Percentiles rank a stretch among this genome's conserved stretches.
Evolutionary conservation across 768 basidiomycete genomes (phyloP).

Genomic region (Psilocybe azurescens): DNA sequence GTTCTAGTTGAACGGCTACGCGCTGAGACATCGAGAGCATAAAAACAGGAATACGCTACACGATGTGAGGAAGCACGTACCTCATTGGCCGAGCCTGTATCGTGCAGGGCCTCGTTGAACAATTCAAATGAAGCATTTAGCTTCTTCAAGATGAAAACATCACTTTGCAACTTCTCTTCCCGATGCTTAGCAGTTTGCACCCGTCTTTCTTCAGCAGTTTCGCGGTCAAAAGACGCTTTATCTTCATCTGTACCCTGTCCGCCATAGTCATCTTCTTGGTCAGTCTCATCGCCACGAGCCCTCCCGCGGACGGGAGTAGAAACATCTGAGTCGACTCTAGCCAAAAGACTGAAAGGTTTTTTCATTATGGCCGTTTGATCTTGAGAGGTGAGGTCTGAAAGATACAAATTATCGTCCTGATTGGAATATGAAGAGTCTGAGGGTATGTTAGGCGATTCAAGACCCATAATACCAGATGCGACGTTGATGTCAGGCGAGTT

Average conservation of each 20-base stretch:
- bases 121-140: slow-evolving; percentile 71
- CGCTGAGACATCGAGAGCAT: slow-evolving; percentile 44
- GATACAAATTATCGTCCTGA: slow-evolving; percentile 3
- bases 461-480: slow-evolving; percentile 8
- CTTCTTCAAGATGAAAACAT: slow-evolving; percentile 74
- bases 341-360: slow-evolving; percentile 32
- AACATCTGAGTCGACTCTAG: slow-evolving; percentile 20
- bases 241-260: neutral
- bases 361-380: slow-evolving; percentile 29
- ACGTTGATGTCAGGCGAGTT: slow-evolving; percentile 14
- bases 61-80: slow-evolving; percentile 39
- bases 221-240: slow-evolving; percentile 11
- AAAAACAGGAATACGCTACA: neutral
- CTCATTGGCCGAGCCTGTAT: slow-evolving; percentile 72
- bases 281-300: neutral
- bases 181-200: slow-evolving; percentile 31
- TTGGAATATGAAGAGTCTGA: slow-evolving; percentile 6
- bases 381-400: slow-evolving; percentile 36
- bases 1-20: slow-evolving; percentile 66
- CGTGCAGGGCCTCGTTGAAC: slow-evolving; percentile 71
- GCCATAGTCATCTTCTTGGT: neutral
- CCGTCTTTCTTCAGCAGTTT: slow-evolving; percentile 15
- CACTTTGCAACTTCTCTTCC: slow-evolving; percentile 78
- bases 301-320: slow-evolving; percentile 19
- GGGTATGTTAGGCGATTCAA: slow-evolving; percentile 8